Evolutionary conservation across 306 rosid species (phyloP), one percentile per base, ranked within the genome.

Genomic region (Cicer judaicum): DNA sequence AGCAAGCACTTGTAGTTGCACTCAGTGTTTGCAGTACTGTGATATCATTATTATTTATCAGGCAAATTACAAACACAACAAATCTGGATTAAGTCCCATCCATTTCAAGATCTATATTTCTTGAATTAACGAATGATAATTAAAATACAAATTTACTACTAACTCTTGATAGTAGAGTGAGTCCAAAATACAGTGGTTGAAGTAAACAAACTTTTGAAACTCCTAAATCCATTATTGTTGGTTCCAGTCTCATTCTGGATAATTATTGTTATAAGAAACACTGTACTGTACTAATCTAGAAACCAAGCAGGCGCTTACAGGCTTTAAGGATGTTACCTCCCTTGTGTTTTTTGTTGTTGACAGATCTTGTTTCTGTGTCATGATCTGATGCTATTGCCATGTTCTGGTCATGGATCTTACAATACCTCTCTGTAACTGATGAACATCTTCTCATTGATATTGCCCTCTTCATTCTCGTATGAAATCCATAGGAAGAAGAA

Each of bases 361-460:
- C 29, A 46, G 88, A 86, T 73, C 84, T 19, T 8, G 10, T 72
- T 41, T 24, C 24, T 1, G 7, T n/a, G 7, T 3, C 77, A 0
- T 19, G 81, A 2, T 81, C 85, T 14, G 90, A 70, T 10, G 82
- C 40, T 24, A 82, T 44, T 6, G 79, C 72, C 80, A 79, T 69
- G 67, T 74, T 82, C 74, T 88, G 90, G 60, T 88, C 90, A 76
- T 92, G 89, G 74, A 92, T 92, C 91, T 94, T 86, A 38, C 88
- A 52, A 78, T 92, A 90, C 53, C 96, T 84, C 64, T 92, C 98
- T 8, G 96, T 75, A 18, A 89, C 90, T 0, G 98, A 89, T 40
- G 96, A 92, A 43, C 92, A 90, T 82, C 98, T 86, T 82, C 83
- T 81, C 90, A 87, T 70, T 16, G 98, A 89, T n/a, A 82, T 77